A percentile compares a stretch with the other conserved stretches of the same genome.
Conservation (phyloP, 1,139 yeast species). For the Arxiozyma bovina region DNA sequence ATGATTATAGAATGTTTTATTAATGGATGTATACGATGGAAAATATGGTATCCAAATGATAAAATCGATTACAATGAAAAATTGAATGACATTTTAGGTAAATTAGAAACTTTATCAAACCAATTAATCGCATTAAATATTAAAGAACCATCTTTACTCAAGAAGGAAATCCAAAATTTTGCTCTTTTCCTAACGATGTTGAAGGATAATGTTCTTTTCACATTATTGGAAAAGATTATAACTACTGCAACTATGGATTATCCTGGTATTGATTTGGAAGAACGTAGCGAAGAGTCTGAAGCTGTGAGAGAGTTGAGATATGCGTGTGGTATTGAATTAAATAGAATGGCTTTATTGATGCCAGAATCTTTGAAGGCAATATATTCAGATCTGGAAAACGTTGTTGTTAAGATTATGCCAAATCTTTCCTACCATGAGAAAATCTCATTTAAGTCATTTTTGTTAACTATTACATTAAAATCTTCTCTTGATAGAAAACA, state of each 20-base stretch:
- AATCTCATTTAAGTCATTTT: slow-evolving; percentile 85
- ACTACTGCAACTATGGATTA: slow-evolving; percentile 82
- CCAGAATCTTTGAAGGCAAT: slow-evolving; percentile 82
- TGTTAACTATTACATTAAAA: slow-evolving; percentile 84
- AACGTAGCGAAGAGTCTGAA: slow-evolving; percentile 66
- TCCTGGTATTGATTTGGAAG: slow-evolving; percentile 47
- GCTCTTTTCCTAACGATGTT: slow-evolving; percentile 95
- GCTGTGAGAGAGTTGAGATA: slow-evolving; percentile 79
- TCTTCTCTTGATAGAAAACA: slow-evolving; percentile 63
- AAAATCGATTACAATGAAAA: slow-evolving; percentile 53
- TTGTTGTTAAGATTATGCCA: slow-evolving; percentile 61
- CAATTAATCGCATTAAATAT: slow-evolving; percentile 66
- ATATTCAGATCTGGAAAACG: slow-evolving; percentile 72
- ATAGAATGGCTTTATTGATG: slow-evolving; percentile 86
- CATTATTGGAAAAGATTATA: slow-evolving; percentile 76
- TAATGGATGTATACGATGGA: slow-evolving; percentile 94
- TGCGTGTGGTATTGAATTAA: slow-evolving; percentile 89
- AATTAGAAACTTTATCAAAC: slow-evolving; percentile 71
- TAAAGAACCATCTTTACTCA: slow-evolving; percentile 68
- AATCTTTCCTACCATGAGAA: slow-evolving; percentile 84
- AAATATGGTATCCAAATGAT: slow-evolving; percentile 63
- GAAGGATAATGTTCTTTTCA: slow-evolving; percentile 73
- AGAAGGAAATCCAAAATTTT: slow-evolving; percentile 83
- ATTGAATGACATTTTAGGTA: slow-evolving; percentile 46
- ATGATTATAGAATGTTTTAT: slow-evolving; percentile 82